Base-by-base conservation (phyloP, 345 rosid genomes). In the Populus simonii region DNA sequence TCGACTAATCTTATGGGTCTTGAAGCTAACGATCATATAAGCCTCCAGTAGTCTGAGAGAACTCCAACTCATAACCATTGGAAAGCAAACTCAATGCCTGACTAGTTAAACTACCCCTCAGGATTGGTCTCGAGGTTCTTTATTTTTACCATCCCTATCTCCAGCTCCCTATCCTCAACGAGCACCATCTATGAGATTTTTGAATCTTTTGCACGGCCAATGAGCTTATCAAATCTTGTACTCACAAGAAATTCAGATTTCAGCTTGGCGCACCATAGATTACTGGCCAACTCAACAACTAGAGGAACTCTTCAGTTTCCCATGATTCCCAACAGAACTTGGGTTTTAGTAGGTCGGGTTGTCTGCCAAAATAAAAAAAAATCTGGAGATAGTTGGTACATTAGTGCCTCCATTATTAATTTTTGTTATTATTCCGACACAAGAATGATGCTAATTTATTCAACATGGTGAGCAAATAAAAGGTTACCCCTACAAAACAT, bases 321-420 rank as follows among this genome's bases (percentile, higher is more conserved):
- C 20, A 80, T 79, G 79, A 92, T 81, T 76, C 87, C 83, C 71
- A 95, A 88, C 80, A 91, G 86, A 5, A 91, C 93, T 66, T 95
- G 91, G 2, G 96, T 95, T 87, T 91, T 97, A 3, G 92, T 87
- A 33, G 94, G 85, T 73, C 94, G 83, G n/a, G 83, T 83, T 57
- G 80, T 81, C 96, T 95, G 87, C 70, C 73, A 80, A 78, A 36
- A 35, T 6, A 27, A 65, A 16, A 15, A 55, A 16, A 74, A 78
- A n/a, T n/a, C 17, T 80, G 8, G 35, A 51, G n/a, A 51, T 20
- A 33, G 35, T 33, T 33, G 3, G 35, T 51, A 51, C 8, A 18
- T 51, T 51, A 51, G 59, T 5, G 59, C 59, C 59, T 17, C 57
- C n/a, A 51, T 7, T 0, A 5, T 38, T 38, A 5, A 38, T 38